These are phyloP conservation scores for Conringia planisiliqua DNA, from an alignment of 345 rosid genomes.

Conservation along the genomic window DNA sequence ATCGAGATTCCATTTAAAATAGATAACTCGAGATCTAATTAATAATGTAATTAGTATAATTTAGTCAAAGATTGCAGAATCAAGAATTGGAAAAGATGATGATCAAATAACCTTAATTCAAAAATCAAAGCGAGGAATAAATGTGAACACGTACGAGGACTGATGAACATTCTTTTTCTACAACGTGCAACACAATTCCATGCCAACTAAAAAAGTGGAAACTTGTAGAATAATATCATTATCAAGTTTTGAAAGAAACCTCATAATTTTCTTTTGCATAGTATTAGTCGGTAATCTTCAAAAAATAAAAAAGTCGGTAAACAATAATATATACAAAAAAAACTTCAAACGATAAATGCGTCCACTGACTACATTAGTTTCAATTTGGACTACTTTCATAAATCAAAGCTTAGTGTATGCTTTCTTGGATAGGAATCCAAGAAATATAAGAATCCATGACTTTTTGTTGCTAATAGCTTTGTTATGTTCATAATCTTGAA, in stretches of 20 bases:
- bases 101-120: not conserved
- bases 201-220: not conserved
- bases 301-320: not conserved
- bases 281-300: not conserved
- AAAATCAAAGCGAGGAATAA: not conserved
- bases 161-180: not conserved
- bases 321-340: not conserved
- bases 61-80: conserved; percentile 34
- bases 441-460: not conserved
- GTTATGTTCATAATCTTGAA: not conserved
- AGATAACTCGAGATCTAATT: not conserved
- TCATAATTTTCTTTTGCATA: not conserved
- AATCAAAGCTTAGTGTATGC: not conserved
- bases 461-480: too few species aligned
- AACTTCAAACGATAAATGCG: not conserved
- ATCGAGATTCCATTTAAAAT: conserved; percentile 7
- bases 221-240: not conserved
- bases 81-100: conserved; percentile 22
- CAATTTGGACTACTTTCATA: not conserved
- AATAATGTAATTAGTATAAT: conserved; percentile 7
- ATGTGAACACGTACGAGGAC: conserved; percentile 2
- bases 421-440: too few species aligned
- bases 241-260: not conserved
- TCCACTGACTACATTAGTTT: not conserved
- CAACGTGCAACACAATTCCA: conserved; percentile 20